These are phyloP conservation scores for Penicillium soppii DNA, from an alignment of 495 filamentous ascomycete genomes.

Conservation along the genomic window DNA sequence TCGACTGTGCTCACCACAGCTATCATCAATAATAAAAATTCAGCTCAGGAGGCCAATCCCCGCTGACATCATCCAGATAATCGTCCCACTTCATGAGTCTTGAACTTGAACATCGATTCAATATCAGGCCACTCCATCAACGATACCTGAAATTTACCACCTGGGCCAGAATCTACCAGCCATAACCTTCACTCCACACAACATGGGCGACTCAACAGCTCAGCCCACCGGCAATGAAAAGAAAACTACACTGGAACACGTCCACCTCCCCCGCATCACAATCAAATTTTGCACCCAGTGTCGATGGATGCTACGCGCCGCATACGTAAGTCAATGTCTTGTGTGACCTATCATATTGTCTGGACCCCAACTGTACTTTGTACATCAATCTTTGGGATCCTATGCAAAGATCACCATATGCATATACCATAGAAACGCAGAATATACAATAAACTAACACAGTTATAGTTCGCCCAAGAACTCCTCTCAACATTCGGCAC, in stretches of 20 bases:
- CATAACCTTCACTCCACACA: too few species aligned
- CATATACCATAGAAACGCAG: neutral
- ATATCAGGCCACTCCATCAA: neutral
- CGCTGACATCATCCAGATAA: constrained; percentile 41
- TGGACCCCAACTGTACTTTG: neutral
- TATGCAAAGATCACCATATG: neutral
- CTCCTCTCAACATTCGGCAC: constrained; percentile 94
- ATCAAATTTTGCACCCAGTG: constrained; percentile 84
- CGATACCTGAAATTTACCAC: too few species aligned
- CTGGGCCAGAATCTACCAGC: too few species aligned
- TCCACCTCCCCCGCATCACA: constrained; percentile 61
- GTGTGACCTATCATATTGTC: constrained; percentile 8
- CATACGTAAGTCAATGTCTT: constrained; percentile 61
- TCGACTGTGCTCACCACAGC: neutral
- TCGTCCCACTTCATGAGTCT: neutral
- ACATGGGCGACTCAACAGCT: neutral
- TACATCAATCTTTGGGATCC: neutral
- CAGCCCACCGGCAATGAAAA: constrained; percentile 6
- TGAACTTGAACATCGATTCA: neutral
- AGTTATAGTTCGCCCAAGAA: constrained; percentile 82
- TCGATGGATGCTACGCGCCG: constrained; percentile 88
- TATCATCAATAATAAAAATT: neutral
- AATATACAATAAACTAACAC: neutral
- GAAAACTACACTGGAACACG: constrained; percentile 15
- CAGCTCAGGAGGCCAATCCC: constrained; percentile 15